These are phyloP conservation scores for Phytophthora fragariaefolia DNA, from an alignment of 352 stramenopile genomes.

Conservation along the genomic window DNA sequence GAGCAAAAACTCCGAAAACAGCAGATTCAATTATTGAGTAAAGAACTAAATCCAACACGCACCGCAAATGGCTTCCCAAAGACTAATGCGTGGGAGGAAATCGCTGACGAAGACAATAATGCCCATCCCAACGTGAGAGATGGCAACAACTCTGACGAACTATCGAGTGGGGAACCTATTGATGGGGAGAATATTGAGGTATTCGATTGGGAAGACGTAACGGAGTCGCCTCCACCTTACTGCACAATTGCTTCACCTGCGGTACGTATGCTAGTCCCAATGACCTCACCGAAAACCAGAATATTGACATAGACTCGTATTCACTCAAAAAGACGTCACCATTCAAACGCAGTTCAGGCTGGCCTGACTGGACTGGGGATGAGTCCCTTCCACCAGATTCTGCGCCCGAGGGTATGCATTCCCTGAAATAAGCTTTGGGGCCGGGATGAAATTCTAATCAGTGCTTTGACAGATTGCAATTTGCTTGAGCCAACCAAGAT, in stretches of 20 bases:
- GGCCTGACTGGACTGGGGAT: slow-evolving; percentile 33
- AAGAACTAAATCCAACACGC: slow-evolving; percentile 16
- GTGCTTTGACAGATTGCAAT: slow-evolving; percentile 15
- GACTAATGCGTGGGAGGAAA: slow-evolving; percentile 6
- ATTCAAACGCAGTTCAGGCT: slow-evolving; percentile 34
- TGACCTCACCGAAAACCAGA: not conserved
- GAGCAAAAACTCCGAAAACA: slow-evolving; percentile 49
- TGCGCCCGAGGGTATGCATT: slow-evolving; percentile 17
- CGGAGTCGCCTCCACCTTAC: slow-evolving; percentile 30
- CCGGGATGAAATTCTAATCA: too few relatives aligned
- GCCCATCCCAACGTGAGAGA: slow-evolving; percentile 4
- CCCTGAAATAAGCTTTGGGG: not conserved
- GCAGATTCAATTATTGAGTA: slow-evolving; percentile 35
- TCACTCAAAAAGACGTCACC: slow-evolving; percentile 26
- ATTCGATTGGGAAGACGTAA: slow-evolving; percentile 27
- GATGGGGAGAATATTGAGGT: slow-evolving; percentile 27
- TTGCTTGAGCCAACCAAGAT: slow-evolving; percentile 12
- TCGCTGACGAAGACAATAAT: slow-evolving; percentile 23
- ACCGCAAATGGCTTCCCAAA: not conserved
- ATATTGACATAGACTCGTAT: not conserved
- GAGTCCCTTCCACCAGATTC: slow-evolving; percentile 18
- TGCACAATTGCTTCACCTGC: slow-evolving; percentile 19
- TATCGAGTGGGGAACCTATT: slow-evolving; percentile 1
- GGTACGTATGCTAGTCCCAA: slow-evolving; percentile 2
- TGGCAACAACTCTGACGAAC: slow-evolving; percentile 22